Evolutionary conservation across 345 rosid species (phyloP).

Genomic region (Orychophragmus violaceus): DNA sequence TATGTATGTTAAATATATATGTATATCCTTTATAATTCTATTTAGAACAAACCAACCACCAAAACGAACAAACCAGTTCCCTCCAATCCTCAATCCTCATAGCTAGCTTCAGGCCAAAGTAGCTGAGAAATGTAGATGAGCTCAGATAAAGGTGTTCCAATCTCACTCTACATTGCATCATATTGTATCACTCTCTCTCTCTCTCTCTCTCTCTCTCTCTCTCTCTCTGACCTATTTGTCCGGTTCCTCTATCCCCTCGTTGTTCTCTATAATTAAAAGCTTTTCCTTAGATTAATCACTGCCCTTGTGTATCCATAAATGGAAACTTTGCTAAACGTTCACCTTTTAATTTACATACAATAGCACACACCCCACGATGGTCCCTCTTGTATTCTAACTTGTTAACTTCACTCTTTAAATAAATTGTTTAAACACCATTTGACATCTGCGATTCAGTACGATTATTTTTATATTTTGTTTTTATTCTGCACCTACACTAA

Average conservation of each 20-base stretch:
- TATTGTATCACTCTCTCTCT: conserved; percentile 5
- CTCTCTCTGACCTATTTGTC: conserved; percentile 29
- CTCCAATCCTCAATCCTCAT: conserved; percentile 26
- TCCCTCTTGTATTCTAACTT: conserved; percentile 16
- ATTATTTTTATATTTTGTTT: not conserved
- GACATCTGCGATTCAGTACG: conserved; percentile 17
- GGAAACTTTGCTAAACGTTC: conserved; percentile 26
- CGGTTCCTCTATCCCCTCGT: conserved; percentile 25
- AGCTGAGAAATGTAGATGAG: conserved; percentile 58
- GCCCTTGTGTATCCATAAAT: conserved; percentile 27
- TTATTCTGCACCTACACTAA: not conserved
- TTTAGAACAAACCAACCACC: conserved; percentile 14
- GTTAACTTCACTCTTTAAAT: conserved; percentile 18
- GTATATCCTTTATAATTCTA: not conserved
- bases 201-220: conserved; percentile 6
- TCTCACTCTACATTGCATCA: conserved; percentile 41
- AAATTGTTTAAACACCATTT: conserved; percentile 9
- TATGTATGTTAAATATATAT: not conserved
- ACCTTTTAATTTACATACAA: conserved; percentile 11
- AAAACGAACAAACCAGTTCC: not conserved
- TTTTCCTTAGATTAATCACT: conserved; percentile 24
- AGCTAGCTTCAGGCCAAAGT: conserved; percentile 63
- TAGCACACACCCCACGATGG: conserved; percentile 12
- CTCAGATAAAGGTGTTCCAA: conserved; percentile 62
- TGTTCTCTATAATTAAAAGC: conserved; percentile 11